phyloP scores from a whole-genome alignment of 2,329 filamentous ascomycete species.

The Metarhizium guizhouense region DNA sequence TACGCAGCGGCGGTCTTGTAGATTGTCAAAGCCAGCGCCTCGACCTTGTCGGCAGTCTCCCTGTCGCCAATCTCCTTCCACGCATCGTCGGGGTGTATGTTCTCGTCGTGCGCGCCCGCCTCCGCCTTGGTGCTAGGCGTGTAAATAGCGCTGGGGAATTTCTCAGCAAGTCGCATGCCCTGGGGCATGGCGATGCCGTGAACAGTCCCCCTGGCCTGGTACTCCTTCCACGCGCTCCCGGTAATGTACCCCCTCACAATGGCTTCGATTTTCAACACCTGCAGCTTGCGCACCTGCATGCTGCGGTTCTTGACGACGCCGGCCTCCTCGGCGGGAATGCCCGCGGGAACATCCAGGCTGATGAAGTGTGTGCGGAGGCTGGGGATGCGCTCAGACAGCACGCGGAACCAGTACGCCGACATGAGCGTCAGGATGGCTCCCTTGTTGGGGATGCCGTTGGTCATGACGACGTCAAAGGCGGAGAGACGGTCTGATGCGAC shows the following conservation, averaged over 20 bases:
- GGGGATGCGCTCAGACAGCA: conserved; percentile 35
- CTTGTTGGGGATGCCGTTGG: conserved; percentile 54
- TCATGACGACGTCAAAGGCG: conserved; percentile 86
- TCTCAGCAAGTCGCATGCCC: conserved; percentile 62
- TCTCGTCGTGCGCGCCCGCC: conserved; percentile 70
- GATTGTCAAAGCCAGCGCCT: conserved; percentile 21
- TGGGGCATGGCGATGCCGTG: conserved; percentile 63
- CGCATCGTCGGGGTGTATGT: conserved; percentile 66
- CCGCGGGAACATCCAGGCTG: conserved; percentile 29
- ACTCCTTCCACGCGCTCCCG: conserved; percentile 72
- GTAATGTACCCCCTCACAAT: conserved; percentile 80
- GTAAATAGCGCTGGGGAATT: conserved; percentile 58
- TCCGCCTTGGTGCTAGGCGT: conserved; percentile 76
- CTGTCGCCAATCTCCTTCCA: conserved; percentile 29
- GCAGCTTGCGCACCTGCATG: conserved; percentile 62
- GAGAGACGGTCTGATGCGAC: conserved; percentile 86
- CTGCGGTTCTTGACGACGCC: conserved; percentile 49
- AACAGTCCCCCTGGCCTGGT: conserved; percentile 64
- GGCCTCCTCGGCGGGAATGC: conserved; percentile 30
- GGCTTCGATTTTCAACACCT: conserved; percentile 16
- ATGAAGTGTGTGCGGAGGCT: conserved; percentile 44
- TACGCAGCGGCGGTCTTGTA: conserved; percentile 47
- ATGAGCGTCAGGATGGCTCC: conserved; percentile 39
- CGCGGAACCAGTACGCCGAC: conserved; percentile 44
- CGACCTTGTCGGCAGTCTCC: conserved; percentile 21